Evolutionary conservation across 371 early-diverging fungal genomes (phyloP).

Genomic region (Apophysomyces trapeziformis): DNA sequence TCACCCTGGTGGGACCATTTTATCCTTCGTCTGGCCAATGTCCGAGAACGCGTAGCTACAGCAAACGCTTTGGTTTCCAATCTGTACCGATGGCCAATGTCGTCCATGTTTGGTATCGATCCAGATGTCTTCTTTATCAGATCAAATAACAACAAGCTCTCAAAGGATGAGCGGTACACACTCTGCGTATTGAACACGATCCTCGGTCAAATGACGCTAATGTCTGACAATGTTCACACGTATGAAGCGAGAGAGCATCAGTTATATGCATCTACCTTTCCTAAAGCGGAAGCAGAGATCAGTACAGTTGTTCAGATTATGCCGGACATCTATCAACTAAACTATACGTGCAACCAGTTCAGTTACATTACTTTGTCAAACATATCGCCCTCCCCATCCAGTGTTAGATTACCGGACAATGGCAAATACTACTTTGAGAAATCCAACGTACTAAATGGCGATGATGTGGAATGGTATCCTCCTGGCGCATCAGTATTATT

Average conservation of each 20-base stretch:
- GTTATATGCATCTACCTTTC: constrained; percentile 33
- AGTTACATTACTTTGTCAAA: constrained; percentile 37
- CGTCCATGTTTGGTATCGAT: constrained; percentile 49
- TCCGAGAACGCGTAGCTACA: constrained; percentile 52
- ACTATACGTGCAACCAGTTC: constrained; percentile 20
- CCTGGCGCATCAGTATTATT: constrained; percentile 17
- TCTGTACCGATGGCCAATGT: constrained; percentile 49
- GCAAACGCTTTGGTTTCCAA: constrained; percentile 51
- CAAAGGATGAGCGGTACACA: constrained; percentile 39
- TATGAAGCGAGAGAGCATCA: constrained; percentile 29
- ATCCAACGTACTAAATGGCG: constrained; percentile 18
- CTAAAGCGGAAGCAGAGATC: constrained; percentile 23
- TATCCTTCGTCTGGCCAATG: constrained; percentile 34
- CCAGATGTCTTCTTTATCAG: constrained; percentile 54
- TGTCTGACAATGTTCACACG: constrained; percentile 43
- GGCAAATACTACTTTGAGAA: constrained; percentile 24
- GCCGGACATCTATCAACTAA: constrained; percentile 23
- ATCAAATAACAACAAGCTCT: constrained; percentile 45
- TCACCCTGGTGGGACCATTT: constrained; percentile 50
- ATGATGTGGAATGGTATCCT: constrained; percentile 18
- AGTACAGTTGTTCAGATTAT: constrained; percentile 15
- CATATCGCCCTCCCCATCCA: constrained; percentile 37
- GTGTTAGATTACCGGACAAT: constrained; percentile 19
- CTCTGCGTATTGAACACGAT: constrained; percentile 42
- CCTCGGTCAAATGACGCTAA: constrained; percentile 50